A percentile compares a stretch with the other conserved stretches of the same genome.
phyloP scores from a whole-genome alignment of 768 basidiomycete genomes.

The Termitomyces titanicus region DNA sequence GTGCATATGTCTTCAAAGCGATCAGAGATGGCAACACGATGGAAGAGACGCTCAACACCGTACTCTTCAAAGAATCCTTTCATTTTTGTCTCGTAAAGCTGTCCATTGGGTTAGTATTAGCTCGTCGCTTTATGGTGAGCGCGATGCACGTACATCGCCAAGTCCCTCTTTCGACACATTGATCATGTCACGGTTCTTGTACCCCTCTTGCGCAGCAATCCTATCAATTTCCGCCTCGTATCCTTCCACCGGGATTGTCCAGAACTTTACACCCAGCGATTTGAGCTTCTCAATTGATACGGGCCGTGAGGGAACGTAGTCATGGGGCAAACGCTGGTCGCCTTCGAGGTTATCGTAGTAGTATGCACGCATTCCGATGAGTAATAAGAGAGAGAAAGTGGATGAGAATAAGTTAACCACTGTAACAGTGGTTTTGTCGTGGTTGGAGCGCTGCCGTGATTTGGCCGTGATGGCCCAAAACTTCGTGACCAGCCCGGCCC shows the following conservation, averaged over 20 bases:
- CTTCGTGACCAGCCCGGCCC: neutral
- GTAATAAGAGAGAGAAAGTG: neutral
- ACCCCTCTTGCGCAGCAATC: constrained; percentile 64
- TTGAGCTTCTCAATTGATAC: constrained; percentile 48
- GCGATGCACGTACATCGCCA: constrained; percentile 54
- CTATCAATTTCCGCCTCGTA: constrained; percentile 55
- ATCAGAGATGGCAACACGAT: neutral
- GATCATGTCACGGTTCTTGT: constrained; percentile 83
- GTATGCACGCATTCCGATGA: constrained; percentile 60
- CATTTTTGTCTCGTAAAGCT: constrained; percentile 75
- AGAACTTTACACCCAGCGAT: constrained; percentile 61
- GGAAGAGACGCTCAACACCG: constrained; percentile 18
- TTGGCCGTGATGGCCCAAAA: neutral
- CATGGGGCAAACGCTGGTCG: constrained; percentile 81
- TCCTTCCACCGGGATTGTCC: constrained; percentile 61
- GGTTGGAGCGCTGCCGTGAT: too few relatives aligned
- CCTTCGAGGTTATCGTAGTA: constrained; percentile 72
- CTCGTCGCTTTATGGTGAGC: neutral
- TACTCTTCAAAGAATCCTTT: constrained; percentile 84
- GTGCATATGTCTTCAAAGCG: constrained; percentile 71
- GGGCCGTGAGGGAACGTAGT: constrained; percentile 55
- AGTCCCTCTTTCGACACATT: constrained; percentile 75
- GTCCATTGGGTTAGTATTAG: neutral
- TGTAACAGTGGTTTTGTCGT: neutral
- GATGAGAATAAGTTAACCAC: neutral